Base-by-base conservation (phyloP, 1,139 yeast species). In the Kodamaea sp. region DNA sequence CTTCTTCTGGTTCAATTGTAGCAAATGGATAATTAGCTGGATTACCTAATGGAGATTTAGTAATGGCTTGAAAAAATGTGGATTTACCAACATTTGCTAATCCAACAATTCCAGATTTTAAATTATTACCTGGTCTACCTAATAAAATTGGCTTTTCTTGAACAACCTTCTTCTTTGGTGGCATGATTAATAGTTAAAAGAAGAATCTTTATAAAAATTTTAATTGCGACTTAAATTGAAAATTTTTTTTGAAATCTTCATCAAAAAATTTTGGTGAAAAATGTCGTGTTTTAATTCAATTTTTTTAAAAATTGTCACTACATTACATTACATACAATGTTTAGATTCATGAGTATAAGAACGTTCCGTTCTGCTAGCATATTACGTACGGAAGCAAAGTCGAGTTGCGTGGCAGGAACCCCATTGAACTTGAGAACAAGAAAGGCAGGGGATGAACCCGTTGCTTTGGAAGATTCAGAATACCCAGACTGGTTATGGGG, bases 11-110 rank as follows among this genome's bases (percentile, higher is more conserved):
- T 55, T 92, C 98, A 67, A 92, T 92, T 45, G 98, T 92, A 42
- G 98, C 98, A 62, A 90, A 92, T 29, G 98, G 98, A 63, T 90
- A 92, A 67, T 92, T 92, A 48, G 97, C 98, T 45, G 98, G 97
- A 70, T 90, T 92, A 56, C 98, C 98, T 56, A 92, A 77, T 41
- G 95, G 95, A 59, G 89, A 89, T 70, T 82, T 80, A 51, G 94
- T 84, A 55, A 84, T 82, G 45, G 92, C 92, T 65, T 84, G 92
- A 78, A 84, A 84, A 64, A 84, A 84, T 23, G 92, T 84, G 34
- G 97, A 90, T 69, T 92, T 92, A 60, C 98, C 98, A 49, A 90
- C 95, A 59, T 90, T 90, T 61, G 97, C 97, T 52, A 90, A 75
- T 49, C 97, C 97, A 51, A 92, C 97, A 58, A 92, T 90, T 67